phyloP scores from a whole-genome alignment of 1,139 yeast genomes.

The Blastobotrys illinoisensis region DNA sequence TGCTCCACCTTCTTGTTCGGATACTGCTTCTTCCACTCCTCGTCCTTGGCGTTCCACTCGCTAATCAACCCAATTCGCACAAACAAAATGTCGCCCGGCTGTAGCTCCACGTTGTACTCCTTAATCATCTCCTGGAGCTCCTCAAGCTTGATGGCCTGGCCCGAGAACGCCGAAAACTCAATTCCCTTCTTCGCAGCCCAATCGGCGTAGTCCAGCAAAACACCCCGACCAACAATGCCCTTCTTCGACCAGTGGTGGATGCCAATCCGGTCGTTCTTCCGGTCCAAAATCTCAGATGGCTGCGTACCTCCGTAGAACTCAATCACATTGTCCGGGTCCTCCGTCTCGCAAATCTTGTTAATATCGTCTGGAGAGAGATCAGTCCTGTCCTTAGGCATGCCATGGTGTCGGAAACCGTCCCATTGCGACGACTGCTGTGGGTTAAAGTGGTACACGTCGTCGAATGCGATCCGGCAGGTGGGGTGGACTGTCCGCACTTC shows the following conservation, averaged over 20 bases:
- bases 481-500: slow-evolving; percentile 8
- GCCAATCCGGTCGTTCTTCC: slow-evolving; percentile 23
- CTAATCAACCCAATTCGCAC: slow-evolving; percentile 29
- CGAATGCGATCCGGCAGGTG: slow-evolving; percentile 18
- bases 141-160: slow-evolving; percentile 20
- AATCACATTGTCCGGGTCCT: slow-evolving; percentile 12
- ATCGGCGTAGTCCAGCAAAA: slow-evolving; percentile 29
- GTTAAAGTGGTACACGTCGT: slow-evolving; percentile 28
- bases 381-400: slow-evolving; percentile 16
- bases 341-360: not conserved
- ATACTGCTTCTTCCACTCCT: slow-evolving; percentile 8
- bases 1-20: slow-evolving; percentile 9
- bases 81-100: slow-evolving; percentile 28
- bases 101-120: slow-evolving; percentile 18
- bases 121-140: slow-evolving; percentile 23
- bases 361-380: not conserved
- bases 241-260: slow-evolving; percentile 30
- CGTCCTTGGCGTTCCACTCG: slow-evolving; percentile 25
- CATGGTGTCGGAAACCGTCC: slow-evolving; percentile 33
- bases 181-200: slow-evolving; percentile 26
- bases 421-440: slow-evolving; percentile 33
- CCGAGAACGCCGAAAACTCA: slow-evolving; percentile 24
- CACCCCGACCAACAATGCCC: slow-evolving; percentile 33
- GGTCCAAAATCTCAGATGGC: slow-evolving; percentile 21
- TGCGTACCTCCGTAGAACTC: slow-evolving; percentile 27